These are phyloP conservation scores for Pseudocercospora eumusae DNA, from an alignment of 2,329 filamentous ascomycete species.

Conservation along the genomic window DNA sequence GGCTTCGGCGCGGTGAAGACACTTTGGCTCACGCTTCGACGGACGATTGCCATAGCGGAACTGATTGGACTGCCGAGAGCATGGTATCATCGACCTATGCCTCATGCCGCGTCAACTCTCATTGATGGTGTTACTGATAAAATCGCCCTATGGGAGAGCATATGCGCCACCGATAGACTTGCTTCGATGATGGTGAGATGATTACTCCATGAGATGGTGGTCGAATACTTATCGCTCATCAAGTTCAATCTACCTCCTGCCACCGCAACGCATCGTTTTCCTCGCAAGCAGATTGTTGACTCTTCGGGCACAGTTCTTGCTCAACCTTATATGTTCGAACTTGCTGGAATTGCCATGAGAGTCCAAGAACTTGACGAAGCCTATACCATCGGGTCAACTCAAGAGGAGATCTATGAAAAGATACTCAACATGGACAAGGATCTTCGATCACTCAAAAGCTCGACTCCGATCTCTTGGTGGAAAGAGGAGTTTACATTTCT, in stretches of 20 bases:
- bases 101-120: not conserved
- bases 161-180: conserved; percentile 22
- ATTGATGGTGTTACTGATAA: conserved; percentile 10
- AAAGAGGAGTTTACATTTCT: conserved; percentile 13
- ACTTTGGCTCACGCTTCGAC: conserved; percentile 43
- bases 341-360: conserved; percentile 32
- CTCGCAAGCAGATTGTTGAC: conserved; percentile 23
- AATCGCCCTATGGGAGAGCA: conserved; percentile 17
- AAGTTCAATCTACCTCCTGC: conserved; percentile 42
- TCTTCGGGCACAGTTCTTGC: conserved; percentile 30
- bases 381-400: conserved; percentile 23
- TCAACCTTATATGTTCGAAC: conserved; percentile 32
- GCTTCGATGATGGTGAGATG: conserved; percentile 21
- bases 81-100: conserved; percentile 14
- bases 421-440: conserved; percentile 35
- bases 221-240: too few species aligned
- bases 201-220: too few species aligned
- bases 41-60: conserved; percentile 43
- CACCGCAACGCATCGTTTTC: conserved; percentile 32
- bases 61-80: conserved; percentile 42
- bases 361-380: conserved; percentile 34
- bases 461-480: conserved; percentile 29
- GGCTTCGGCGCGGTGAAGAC: conserved; percentile 41
- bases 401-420: conserved; percentile 28
- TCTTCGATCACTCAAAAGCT: conserved; percentile 31